Conservation (phyloP, 306 rosid genomes). For the Malus orientalis region DNA sequence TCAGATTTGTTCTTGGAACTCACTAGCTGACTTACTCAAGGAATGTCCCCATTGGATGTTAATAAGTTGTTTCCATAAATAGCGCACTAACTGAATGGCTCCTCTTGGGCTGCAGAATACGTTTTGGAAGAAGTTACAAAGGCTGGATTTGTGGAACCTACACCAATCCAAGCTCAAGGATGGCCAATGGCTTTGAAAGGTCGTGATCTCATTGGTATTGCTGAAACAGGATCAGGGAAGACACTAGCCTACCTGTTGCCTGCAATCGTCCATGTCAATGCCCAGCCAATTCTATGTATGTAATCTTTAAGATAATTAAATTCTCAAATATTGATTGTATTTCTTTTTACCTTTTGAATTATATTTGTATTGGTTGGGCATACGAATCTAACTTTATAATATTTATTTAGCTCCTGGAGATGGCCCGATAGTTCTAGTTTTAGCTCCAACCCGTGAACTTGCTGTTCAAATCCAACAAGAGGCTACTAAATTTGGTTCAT, state of each 20-base stretch:
- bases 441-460: conserved; percentile 98
- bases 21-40: neutral
- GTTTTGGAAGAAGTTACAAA: conserved; percentile 75
- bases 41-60: conserved; percentile 3
- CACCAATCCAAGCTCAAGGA: conserved; percentile 98
- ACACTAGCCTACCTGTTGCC: conserved; percentile 94
- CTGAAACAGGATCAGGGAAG: conserved; percentile 99
- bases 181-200: conserved; percentile 99
- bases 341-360: neutral
- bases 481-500: conserved; percentile 91
- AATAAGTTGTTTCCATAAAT: neutral
- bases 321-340: neutral
- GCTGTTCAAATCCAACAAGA: conserved; percentile 97
- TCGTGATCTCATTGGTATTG: conserved; percentile 95
- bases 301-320: conserved; percentile 1
- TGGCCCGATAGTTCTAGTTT: conserved; percentile 91
- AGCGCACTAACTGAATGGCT: conserved; percentile 7
- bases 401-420: conserved; percentile 78
- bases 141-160: conserved; percentile 94
- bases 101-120: conserved; percentile 44
- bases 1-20: neutral
- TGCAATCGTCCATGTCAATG: conserved; percentile 96
- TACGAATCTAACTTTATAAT: neutral
- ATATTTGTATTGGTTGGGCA: neutral
- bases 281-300: conserved; percentile 77